Percentiles rank a stretch among this genome's conserved stretches.
phyloP scores from a whole-genome alignment of 2,329 filamentous ascomycete species.

The Mariannaea sp. region DNA sequence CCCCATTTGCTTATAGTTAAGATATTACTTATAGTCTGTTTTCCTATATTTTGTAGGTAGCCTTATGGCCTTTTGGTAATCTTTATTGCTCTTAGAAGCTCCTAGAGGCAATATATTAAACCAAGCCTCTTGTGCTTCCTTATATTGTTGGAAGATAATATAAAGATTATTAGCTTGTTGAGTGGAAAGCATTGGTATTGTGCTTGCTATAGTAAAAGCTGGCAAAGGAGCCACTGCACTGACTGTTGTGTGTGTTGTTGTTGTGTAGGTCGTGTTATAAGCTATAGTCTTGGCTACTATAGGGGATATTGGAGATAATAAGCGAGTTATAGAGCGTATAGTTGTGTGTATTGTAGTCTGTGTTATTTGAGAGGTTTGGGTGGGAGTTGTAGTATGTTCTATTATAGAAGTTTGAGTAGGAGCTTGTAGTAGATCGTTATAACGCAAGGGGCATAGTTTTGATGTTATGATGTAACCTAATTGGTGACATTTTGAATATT shows the following conservation, averaged over 20 bases:
- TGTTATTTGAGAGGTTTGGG: no score
- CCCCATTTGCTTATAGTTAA: no score
- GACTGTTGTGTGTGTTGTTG: no score
- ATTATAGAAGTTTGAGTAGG: neutral
- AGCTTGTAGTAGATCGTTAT: slow-evolving; percentile 5
- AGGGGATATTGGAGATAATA: slow-evolving; percentile 2
- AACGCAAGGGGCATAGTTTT: slow-evolving; percentile 18
- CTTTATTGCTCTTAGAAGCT: slow-evolving; percentile 4
- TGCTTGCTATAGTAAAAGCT: neutral
- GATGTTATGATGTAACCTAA: no score
- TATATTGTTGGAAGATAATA: slow-evolving; percentile 15
- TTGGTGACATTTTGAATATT: no score
- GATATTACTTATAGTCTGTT: slow-evolving; percentile 2
- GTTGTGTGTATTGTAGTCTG: slow-evolving; percentile 2
- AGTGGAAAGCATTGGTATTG: neutral
- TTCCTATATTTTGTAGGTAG: slow-evolving; percentile 7
- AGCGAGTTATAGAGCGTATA: slow-evolving; percentile 3
- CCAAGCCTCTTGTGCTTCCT: slow-evolving; percentile 1
- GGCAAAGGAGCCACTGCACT: neutral
- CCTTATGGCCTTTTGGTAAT: slow-evolving; percentile 2
- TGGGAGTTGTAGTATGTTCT: neutral
- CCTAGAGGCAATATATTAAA: slow-evolving; percentile 1
- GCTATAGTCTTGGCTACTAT: neutral
- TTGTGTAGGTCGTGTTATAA: no score
- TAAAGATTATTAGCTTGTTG: slow-evolving; percentile 1